Base-by-base conservation (phyloP, 352 stramenopile genomes). In the Globisporangium barbulae region DNA sequence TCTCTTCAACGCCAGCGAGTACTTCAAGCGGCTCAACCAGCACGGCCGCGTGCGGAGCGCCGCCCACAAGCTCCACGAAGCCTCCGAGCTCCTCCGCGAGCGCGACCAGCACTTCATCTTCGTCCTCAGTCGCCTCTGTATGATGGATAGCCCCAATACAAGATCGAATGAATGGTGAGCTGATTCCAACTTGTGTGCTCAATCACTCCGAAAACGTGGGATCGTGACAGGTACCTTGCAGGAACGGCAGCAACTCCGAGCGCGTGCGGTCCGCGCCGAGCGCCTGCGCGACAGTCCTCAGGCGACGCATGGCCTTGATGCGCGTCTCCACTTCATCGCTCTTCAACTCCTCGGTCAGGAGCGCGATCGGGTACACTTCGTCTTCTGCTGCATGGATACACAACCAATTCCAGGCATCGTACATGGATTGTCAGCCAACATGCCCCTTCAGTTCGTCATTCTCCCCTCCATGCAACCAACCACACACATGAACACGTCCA, bases 301-400 rank as follows among this genome's bases (percentile, higher is more conserved):
- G 78, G 39, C 91, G 89, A 15, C 94, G 90, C 91, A 98, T 98
- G 55, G 91, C 90, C 69, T 98, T 96, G 69, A 98, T 95, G 56
- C 93, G 88, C 15, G 85, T 96, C 75, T 98, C 93, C 35, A 94
- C 87, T 67, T 96, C 93, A 60, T 96, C 89, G 65, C 79, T 92
- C 74, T 94, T 92, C 61, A 98, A 75, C 75, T 98, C 92, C 66
- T 93, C 88, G 53, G 86, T 90, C 50, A 98, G 93, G 41, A 98
- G 81, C 66, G 96, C 87, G 65, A 94, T 87, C 53, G 86, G 86
- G 70, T 94, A 83, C 71, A 91, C 81, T 74, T 94, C 85, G 70
- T 94, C 85, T 72, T 91, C 82, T 83, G 65, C 58, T 57, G 37
- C 17, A 56, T 28, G 33, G 10, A 10, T 41, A 10, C 31, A 37